Conservation (phyloP, 805 yeast species). For the Suhomyces kilbournensis region DNA sequence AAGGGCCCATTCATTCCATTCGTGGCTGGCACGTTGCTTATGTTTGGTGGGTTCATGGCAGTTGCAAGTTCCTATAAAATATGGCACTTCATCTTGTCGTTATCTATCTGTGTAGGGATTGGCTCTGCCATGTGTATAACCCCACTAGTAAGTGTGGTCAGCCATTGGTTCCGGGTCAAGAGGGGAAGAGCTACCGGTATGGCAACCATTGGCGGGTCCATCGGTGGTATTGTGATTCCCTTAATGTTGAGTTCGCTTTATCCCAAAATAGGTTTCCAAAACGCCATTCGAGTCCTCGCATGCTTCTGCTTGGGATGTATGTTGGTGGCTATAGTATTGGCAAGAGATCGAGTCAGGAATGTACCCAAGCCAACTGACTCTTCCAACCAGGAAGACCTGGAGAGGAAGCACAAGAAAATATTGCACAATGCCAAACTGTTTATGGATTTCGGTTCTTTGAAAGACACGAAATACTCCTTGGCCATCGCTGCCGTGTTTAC, state of each 20-base stretch:
- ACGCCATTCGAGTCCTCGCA: conserved; percentile 45
- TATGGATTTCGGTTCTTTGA: conserved; percentile 39
- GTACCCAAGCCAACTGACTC: no score
- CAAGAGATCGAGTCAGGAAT: conserved; percentile 13
- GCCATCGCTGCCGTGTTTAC: conserved; percentile 42
- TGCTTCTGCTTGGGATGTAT: conserved; percentile 15
- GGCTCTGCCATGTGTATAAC: conserved; percentile 22
- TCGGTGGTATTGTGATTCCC: conserved; percentile 65
- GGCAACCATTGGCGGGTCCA: conserved; percentile 53
- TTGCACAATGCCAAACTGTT: conserved; percentile 11
- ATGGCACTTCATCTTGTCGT: conserved; percentile 20
- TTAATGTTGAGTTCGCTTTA: conserved; percentile 47
- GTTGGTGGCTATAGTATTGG: conserved; percentile 13
- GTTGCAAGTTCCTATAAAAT: conserved; percentile 14
- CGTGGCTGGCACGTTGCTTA: conserved; percentile 11
- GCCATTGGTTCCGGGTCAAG: conserved; percentile 21
- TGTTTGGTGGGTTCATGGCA: conserved; percentile 19
- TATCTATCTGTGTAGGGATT: conserved; percentile 17
- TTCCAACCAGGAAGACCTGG: background rate
- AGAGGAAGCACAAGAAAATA: background rate
- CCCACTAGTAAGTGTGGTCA: conserved; percentile 20
- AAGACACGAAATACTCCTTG: conserved; percentile 33
- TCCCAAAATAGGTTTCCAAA: conserved; percentile 50
- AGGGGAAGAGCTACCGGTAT: conserved; percentile 20
- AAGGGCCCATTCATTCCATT: conserved; percentile 17